phyloP scores from a whole-genome alignment of 768 basidiomycete species.

The Tricholoma terreum region DNA sequence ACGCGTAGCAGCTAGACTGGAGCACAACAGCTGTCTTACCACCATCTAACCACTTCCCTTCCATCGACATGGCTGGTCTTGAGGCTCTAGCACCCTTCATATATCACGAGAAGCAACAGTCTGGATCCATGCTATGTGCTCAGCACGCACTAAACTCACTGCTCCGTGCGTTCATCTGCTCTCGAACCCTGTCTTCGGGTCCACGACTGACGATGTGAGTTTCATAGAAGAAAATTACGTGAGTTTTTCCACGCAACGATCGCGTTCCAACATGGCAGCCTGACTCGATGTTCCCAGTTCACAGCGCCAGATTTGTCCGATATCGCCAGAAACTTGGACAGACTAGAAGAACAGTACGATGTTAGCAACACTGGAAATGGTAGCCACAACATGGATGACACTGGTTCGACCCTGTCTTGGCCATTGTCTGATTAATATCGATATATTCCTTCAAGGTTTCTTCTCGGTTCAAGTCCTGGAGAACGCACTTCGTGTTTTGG shows the following conservation, averaged over 20 bases:
- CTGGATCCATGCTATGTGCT: constrained; percentile 81
- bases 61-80: constrained; percentile 50
- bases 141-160: constrained; percentile 84
- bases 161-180: constrained; percentile 52
- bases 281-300: constrained; percentile 46
- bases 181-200: not conserved
- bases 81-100: constrained; percentile 53
- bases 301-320: constrained; percentile 74
- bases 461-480: constrained; percentile 92
- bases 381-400: constrained; percentile 90
- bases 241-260: constrained; percentile 14
- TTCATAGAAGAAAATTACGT: constrained; percentile 43
- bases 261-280: not conserved
- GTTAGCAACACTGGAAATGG: constrained; percentile 34
- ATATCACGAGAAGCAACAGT: constrained; percentile 78
- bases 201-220: constrained; percentile 8
- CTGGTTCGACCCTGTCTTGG: constrained; percentile 42
- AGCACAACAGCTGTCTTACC: not conserved
- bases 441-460: constrained; percentile 52
- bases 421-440: not conserved
- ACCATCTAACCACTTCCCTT: not conserved
- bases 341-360: constrained; percentile 59
- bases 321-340: constrained; percentile 68
- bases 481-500: constrained; percentile 81
- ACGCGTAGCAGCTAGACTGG: not conserved